Evolutionary conservation across 495 filamentous ascomycete genomes (phyloP), one percentile per base, ranked within the genome.

Genomic region (Penicillium lagena): DNA sequence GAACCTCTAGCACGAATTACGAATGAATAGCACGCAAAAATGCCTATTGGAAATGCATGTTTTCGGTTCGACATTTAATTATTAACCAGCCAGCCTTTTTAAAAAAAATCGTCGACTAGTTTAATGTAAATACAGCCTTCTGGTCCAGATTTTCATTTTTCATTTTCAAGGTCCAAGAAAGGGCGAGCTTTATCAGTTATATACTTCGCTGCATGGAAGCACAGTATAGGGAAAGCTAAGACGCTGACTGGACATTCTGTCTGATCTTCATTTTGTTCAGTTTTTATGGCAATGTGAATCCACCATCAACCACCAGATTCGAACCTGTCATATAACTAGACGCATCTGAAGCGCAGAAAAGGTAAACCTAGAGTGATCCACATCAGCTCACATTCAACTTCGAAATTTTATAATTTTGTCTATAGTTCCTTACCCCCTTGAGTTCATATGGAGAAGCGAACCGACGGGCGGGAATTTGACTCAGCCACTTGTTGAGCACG

Each of bases 311-410:
- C 2, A 65, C 44, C 6, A 65, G 40, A 46, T 65, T 47, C 15
- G 56, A 45, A 11, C 62, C 62, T 22, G 62, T 66, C 54, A 60
- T 63, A 43, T 59, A 66, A 29, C 57, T 61, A 12, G 51, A 58
- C 11, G 62, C 62, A 50, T 63, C 62, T 2, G 53, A 58, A 4
- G 62, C 62, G 12, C 52, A 52, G 38, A 59, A 64, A 11, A 64
- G 47, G 52, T 59, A 62, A 31, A 46, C 60, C 17, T 56, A 35
- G 7, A 33, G 31, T 33, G 31, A 33, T 33, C 11, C 7, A 1
- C 27, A 30, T 44, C 41, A 51, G 38, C 15, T 7, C 11, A 44
- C 13, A 39, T 28, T 31, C 29, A 32, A 10, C 11, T 7, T 2
- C 7, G 12, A 17, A 33, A 33, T 33, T n/a, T 33, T 9, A 5